These are phyloP conservation scores for Sporisorium iseilematis-ciliati DNA, from an alignment of 1,284 basidiomycete species.

Conservation along the genomic window DNA sequence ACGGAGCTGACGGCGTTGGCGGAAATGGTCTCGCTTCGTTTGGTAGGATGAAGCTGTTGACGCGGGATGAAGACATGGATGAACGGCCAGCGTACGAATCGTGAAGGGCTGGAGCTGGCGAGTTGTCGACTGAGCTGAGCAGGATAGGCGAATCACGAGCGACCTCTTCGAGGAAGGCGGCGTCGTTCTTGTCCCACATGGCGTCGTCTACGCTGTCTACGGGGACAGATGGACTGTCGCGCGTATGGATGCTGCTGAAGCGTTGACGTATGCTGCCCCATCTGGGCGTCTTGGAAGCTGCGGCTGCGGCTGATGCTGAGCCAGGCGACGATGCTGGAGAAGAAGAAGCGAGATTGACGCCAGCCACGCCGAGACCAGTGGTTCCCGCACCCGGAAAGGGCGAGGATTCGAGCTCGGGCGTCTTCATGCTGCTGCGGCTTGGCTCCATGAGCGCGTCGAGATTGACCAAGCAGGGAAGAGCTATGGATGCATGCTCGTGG, in stretches of 20 bases:
- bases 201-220: constrained; percentile 39
- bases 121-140: constrained; percentile 14
- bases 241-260: constrained; percentile 41
- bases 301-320: constrained; percentile 13
- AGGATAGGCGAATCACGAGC: constrained; percentile 32
- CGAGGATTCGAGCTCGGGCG: constrained; percentile 19
- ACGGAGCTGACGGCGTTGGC: constrained; percentile 1
- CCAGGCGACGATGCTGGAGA: constrained; percentile 10
- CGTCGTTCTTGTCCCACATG: constrained; percentile 54
- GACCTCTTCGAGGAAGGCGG: constrained; percentile 50
- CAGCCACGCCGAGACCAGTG: constrained; percentile 22
- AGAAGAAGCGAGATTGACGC: constrained; percentile 16
- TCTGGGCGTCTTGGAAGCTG: constrained; percentile 21
- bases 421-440: constrained; percentile 12
- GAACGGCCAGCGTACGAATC: constrained; percentile 3
- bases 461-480: too few relatives aligned
- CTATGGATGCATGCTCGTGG: too few relatives aligned
- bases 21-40: not conserved
- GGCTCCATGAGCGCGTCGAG: too few relatives aligned
- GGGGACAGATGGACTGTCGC: constrained; percentile 23
- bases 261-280: constrained; percentile 48
- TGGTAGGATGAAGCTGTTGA: constrained; percentile 5
- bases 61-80: constrained; percentile 15
- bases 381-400: constrained; percentile 5
- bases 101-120: constrained; percentile 17